Base-by-base conservation (phyloP, 345 rosid species). In the Xanthoceras sorbifolium region DNA sequence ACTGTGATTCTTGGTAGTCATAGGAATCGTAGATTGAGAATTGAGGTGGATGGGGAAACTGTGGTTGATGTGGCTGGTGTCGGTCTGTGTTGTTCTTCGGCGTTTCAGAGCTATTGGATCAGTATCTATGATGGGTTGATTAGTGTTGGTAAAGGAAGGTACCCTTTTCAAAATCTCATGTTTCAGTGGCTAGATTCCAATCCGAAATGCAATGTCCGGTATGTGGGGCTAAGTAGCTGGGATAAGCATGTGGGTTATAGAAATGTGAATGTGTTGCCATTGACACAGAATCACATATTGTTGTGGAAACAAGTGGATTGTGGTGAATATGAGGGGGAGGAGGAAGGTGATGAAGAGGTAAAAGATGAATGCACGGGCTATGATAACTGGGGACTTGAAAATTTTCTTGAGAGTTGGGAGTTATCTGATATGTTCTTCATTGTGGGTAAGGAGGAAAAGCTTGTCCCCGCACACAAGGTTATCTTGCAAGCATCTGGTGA, bases 161-260 rank as follows among this genome's bases (percentile, higher is more conserved):
- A 96, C 85, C 99, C 99, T 65, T 94, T 96, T 83, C 98, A 92
- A 87, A 96, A 94, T 88, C 84, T 90, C 79, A 89, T 91, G 72
- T 91, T 92, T 78, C 89, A 87, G 83, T 96, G 99, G 99, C 86
- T 90, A 22, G 97, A 94, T 88, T 80, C 94, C 0, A 91, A 86
- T 74, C 98, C 99, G 1, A 96, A 94, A 64, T 90, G 92, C 73
- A 90, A 62, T 76, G 93, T 94, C 9, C 92, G 77, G 84, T 94
- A 93, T 81, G 91, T 96, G 64, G 98, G 99, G 32, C 82, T 92
- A 48, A 92, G 98, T 70, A 93, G 98, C 80, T 96, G 99, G 99
- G 97, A 94, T 71, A 92, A 85, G 80, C 99, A 96, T 84, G 99
- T 94, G 42, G 98, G 98, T 0, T 96, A 96, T 68, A 89, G 99